Conservation (phyloP, 164 flowering plant species). For the Buxus sempervirens region DNA sequence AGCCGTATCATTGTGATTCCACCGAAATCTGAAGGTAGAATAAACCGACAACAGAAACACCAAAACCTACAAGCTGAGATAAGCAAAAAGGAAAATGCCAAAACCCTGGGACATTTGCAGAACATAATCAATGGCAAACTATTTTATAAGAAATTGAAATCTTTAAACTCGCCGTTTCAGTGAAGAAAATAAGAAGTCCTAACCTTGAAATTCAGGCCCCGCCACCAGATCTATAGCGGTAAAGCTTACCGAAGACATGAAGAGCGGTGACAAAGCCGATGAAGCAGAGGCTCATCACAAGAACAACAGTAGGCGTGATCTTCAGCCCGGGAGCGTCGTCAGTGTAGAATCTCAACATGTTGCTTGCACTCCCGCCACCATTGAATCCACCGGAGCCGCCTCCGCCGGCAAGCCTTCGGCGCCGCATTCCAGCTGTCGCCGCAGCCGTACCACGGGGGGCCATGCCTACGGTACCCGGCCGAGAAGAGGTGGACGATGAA, state of each 20-base stretch:
- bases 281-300: slow-evolving; percentile 91
- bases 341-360: slow-evolving; percentile 88
- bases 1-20: no score
- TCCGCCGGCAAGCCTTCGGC: slow-evolving; percentile 28
- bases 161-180: background rate
- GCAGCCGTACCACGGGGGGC: slow-evolving; percentile 81
- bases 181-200: background rate
- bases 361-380: slow-evolving; percentile 42
- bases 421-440: slow-evolving; percentile 74
- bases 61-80: slow-evolving; percentile 5
- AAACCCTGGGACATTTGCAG: background rate
- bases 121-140: slow-evolving; percentile 6
- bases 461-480: slow-evolving; percentile 42
- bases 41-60: slow-evolving; percentile 1
- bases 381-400: slow-evolving; percentile 20
- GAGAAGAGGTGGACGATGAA: slow-evolving; percentile 42
- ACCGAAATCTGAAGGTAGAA: no score
- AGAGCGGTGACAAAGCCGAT: slow-evolving; percentile 90
- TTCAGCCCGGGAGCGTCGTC: slow-evolving; percentile 88
- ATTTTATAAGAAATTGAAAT: background rate
- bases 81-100: slow-evolving; percentile 3
- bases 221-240: slow-evolving; percentile 52
- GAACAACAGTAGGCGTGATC: slow-evolving; percentile 83
- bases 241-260: slow-evolving; percentile 88
- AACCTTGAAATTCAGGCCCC: slow-evolving; percentile 28